Evolutionary conservation across 768 basidiomycete genomes (phyloP).

Genomic region (Phanerochaete sordida): DNA sequence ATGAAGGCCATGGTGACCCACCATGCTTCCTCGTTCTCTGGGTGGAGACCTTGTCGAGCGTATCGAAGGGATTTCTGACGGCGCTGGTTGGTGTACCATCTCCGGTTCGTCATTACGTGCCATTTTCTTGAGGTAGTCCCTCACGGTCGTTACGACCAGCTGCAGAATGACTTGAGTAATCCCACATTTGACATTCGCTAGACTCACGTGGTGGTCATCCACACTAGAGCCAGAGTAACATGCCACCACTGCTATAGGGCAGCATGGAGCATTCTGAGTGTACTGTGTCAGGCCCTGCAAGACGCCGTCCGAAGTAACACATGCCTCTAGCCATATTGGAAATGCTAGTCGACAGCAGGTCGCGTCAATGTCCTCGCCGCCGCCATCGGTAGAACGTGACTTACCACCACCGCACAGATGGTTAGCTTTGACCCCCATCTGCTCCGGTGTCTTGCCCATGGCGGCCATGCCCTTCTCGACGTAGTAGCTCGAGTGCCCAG

Average conservation of each 20-base stretch:
- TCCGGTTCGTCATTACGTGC: constrained; percentile 17
- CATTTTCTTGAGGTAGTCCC: constrained; percentile 69
- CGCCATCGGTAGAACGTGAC: constrained; percentile 22
- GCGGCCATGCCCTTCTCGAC: constrained; percentile 86
- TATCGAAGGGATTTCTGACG: constrained; percentile 4
- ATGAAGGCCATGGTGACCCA: neutral
- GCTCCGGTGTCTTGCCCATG: constrained; percentile 72
- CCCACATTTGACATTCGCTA: neutral
- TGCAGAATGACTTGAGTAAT: constrained; percentile 23
- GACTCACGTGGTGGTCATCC: constrained; percentile 73
- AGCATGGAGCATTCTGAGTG: constrained; percentile 71
- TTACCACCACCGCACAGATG: constrained; percentile 75
- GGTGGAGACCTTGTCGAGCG: constrained; percentile 16
- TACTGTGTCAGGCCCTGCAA: neutral
- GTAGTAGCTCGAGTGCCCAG: constrained; percentile 82
- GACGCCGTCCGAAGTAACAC: constrained; percentile 1
- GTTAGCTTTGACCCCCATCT: constrained; percentile 67
- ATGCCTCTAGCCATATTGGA: constrained; percentile 81
- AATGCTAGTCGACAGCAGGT: constrained; percentile 47
- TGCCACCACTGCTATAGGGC: constrained; percentile 74
- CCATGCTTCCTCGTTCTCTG: constrained; percentile 15
- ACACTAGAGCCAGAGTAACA: constrained; percentile 80
- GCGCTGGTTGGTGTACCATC: neutral
- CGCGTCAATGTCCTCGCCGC: constrained; percentile 7
- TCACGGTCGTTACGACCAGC: constrained; percentile 62